phyloP scores from a whole-genome alignment of 1,284 basidiomycete genomes.

The Cryptococcus sp. region DNA sequence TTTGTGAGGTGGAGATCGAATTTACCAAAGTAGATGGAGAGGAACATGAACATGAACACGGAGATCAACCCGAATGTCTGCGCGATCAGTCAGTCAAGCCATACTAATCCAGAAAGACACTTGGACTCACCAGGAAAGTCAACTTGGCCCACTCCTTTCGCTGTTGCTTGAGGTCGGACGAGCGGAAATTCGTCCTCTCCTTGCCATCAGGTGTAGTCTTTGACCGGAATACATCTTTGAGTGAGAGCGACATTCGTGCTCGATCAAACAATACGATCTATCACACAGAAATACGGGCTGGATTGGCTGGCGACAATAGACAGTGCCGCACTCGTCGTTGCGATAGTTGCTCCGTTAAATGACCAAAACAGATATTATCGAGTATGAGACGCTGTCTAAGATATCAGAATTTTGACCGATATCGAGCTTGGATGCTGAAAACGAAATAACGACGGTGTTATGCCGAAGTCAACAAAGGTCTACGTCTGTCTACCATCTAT shows the following conservation, averaged over 20 bases:
- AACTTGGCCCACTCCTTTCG: conserved; percentile 36
- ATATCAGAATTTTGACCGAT: too few relatives aligned
- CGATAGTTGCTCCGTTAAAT: too few relatives aligned
- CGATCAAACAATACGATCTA: not conserved
- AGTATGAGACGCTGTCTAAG: too few relatives aligned
- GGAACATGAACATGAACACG: conserved; percentile 31
- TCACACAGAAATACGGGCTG: not conserved
- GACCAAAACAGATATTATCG: too few relatives aligned
- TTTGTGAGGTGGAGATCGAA: not conserved
- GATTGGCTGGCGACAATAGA: too few relatives aligned
- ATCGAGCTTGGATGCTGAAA: too few relatives aligned
- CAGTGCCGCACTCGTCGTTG: too few relatives aligned
- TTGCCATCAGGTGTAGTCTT: conserved; percentile 30
- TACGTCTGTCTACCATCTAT: too few relatives aligned
- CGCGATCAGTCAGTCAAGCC: not conserved
- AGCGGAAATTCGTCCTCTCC: conserved; percentile 28
- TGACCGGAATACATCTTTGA: conserved; percentile 15
- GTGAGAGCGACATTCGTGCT: conserved; percentile 1
- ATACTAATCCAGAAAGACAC: too few relatives aligned
- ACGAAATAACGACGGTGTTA: too few relatives aligned
- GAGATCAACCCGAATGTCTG: conserved; percentile 33
- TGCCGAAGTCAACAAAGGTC: too few relatives aligned
- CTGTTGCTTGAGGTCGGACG: conserved; percentile 23
- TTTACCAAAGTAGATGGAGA: conserved; percentile 44
- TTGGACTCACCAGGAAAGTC: conserved; percentile 23